These are phyloP conservation scores for Suillus decipiens DNA, from an alignment of 768 basidiomycete genomes.

Conservation along the genomic window DNA sequence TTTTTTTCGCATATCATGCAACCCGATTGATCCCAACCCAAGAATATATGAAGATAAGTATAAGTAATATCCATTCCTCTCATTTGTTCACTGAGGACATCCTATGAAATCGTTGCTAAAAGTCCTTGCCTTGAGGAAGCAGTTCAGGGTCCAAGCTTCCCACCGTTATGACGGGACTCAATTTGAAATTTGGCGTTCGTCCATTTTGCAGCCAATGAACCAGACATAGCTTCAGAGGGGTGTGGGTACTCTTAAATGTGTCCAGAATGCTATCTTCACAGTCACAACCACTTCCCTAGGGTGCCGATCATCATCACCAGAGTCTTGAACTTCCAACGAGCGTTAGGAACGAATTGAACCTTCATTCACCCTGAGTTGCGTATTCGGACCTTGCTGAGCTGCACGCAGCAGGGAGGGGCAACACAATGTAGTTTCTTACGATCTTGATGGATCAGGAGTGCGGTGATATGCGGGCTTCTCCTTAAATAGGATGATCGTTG, in stretches of 20 bases:
- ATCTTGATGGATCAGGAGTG: slow-evolving; percentile 67
- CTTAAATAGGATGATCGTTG: slow-evolving; percentile 49
- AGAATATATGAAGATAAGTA: slow-evolving; percentile 36
- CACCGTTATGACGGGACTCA: slow-evolving; percentile 34
- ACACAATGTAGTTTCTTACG: slow-evolving; percentile 33
- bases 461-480: slow-evolving; percentile 50
- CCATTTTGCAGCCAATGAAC: slow-evolving; percentile 34
- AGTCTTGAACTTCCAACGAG: slow-evolving; percentile 21
- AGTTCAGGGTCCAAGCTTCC: slow-evolving; percentile 47
- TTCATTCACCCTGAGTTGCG: slow-evolving; percentile 36
- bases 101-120: slow-evolving; percentile 36
- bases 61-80: slow-evolving; percentile 25
- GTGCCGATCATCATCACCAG: background rate
- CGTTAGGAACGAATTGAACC: slow-evolving; percentile 23
- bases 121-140: slow-evolving; percentile 23
- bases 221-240: slow-evolving; percentile 39
- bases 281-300: slow-evolving; percentile 35
- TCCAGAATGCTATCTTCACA: slow-evolving; percentile 48
- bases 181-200: slow-evolving; percentile 67
- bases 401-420: slow-evolving; percentile 34
- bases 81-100: slow-evolving; percentile 21
- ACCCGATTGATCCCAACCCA: background rate
- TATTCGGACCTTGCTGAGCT: slow-evolving; percentile 43
- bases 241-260: slow-evolving; percentile 47
- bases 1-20: background rate